These are phyloP conservation scores for Anthostomella pinea DNA, from an alignment of 2,329 filamentous ascomycete species.

Conservation along the genomic window DNA sequence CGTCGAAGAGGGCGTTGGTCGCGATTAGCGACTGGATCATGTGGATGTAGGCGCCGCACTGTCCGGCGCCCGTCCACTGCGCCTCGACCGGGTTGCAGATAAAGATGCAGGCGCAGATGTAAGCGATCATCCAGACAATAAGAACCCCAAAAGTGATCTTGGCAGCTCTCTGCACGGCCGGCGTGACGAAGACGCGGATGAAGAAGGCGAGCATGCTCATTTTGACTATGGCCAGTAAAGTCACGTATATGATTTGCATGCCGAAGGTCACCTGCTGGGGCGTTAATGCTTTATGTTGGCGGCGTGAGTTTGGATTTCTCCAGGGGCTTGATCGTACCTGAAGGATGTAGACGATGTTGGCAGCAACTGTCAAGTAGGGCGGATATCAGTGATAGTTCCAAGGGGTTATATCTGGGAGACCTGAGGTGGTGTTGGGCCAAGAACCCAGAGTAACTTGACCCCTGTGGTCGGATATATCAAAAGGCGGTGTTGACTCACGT, in stretches of 20 bases:
- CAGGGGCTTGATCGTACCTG: constrained; percentile 6
- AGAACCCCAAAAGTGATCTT: constrained; percentile 27
- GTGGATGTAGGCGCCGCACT: constrained; percentile 34
- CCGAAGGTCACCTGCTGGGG: constrained; percentile 14
- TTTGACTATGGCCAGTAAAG: constrained; percentile 16
- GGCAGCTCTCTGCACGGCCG: constrained; percentile 16
- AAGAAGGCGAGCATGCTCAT: constrained; percentile 22
- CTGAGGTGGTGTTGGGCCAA: no score
- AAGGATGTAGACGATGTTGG: constrained; percentile 18
- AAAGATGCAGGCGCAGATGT: constrained; percentile 27
- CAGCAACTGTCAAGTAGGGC: constrained; percentile 2
- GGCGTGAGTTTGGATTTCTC: neutral
- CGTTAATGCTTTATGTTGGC: constrained; percentile 2
- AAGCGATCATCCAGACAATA: constrained; percentile 24
- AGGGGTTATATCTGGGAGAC: no score
- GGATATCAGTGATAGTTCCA: neutral
- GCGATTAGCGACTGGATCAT: constrained; percentile 37
- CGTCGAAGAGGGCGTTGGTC: constrained; percentile 37
- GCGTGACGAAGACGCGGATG: constrained; percentile 16
- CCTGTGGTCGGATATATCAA: no score
- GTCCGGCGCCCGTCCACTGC: constrained; percentile 21
- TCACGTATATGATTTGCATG: constrained; percentile 21
- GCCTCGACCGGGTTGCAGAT: constrained; percentile 29
- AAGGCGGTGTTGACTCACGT: constrained; percentile 4
- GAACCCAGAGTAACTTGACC: no score